Base-by-base conservation (phyloP, 768 basidiomycete genomes). In the Termitomyces titanicus region DNA sequence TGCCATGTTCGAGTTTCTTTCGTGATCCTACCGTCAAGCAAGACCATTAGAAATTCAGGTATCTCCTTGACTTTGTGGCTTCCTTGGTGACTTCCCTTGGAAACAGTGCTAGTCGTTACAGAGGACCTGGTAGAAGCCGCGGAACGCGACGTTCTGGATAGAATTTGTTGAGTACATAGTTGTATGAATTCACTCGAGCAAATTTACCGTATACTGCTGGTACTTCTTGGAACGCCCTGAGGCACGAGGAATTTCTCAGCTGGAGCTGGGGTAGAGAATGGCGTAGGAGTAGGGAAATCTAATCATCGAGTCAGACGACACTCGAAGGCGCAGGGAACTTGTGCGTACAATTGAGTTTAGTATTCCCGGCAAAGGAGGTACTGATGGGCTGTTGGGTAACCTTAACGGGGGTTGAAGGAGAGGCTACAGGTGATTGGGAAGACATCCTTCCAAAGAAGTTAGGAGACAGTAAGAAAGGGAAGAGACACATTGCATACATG, bases 1-100 rank as follows among this genome's bases (percentile, higher is more conserved):
- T 79, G 77, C 77, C 77, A 79, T 20, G 75, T 71, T 40, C 65
- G 59, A 20, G 57, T 54, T 47, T 71, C 68, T 31, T 65, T 67
- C 39, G 72, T 70, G 2, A 69, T 61, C 45, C 60, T 66, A 43
- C 72, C 70, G 39, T 74, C 74, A 46, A 77, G 61, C 34, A 76
- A 57, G n/a, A 75, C 69, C 38, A 77, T 70, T 15, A 74, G 56
- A 58, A 74, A 74, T 53, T 74, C 68, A 3, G 63, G 61, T 31
- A 18, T 65, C 47, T 59, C 61, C 54, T 50, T 60, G 11, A 52
- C 27, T 47, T 47, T 48, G 35, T 58, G 37, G 56, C 40, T 65
- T 62, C 57, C 62, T 62, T 45, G 59, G 55, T 35, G 60, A 25
- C 48, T 64, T 51, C 50, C 53, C 2, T 27, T 43, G 8, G 61